Evolutionary conservation across 2,329 filamentous ascomycete genomes (phyloP), one percentile per base, ranked within the genome.

Genomic region (Aspergillus sp.): DNA sequence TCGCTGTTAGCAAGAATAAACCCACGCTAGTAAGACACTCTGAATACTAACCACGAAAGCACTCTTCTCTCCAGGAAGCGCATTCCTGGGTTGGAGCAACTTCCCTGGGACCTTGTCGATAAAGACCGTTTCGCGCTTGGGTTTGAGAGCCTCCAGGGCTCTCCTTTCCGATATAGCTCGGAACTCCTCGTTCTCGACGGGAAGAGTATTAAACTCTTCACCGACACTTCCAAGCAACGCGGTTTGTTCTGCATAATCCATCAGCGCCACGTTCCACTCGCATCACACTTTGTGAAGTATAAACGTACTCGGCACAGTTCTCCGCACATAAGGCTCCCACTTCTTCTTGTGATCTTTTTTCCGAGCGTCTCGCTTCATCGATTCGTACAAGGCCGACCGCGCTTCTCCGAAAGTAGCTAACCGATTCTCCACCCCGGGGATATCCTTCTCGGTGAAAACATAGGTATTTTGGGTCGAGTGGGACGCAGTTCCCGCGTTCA

Each of bases 381-480:
- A 60, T 53, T 73, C 70, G 48, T 72, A 73, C 28, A 73, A 58
- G 38, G 67, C 68, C n/a, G 70, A 73, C 43, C 69, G 65, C n/a
- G 61, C 63, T 48, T 71, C 67, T 35, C 68, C 70, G 46, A 72
- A 72, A 19, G 66, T 59, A 12, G 68, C 63, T 45, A 67, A 60
- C 12, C 69, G 69, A 41, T 71, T 71, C 50, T 76, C 77, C 69
- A 82, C 89, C 34, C 87, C 87, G 0, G 89, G 86, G 26, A 95
- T 77, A 60, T 97, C 88, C 65, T 94, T 89, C 69, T 98, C 93
- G 36, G 86, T 89, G 63, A 98, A 98, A 47, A 97, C 75, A 63
- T 86, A 94, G 19, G 89, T 93, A 67, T 95, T 96, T 59, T 80
- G 81, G 32, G 91, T 81, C 46, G 66, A 58, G 48, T 67, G 66